These are phyloP conservation scores for Ustilaginoidea virens DNA, from an alignment of 2,329 filamentous ascomycete genomes.

Conservation along the genomic window DNA sequence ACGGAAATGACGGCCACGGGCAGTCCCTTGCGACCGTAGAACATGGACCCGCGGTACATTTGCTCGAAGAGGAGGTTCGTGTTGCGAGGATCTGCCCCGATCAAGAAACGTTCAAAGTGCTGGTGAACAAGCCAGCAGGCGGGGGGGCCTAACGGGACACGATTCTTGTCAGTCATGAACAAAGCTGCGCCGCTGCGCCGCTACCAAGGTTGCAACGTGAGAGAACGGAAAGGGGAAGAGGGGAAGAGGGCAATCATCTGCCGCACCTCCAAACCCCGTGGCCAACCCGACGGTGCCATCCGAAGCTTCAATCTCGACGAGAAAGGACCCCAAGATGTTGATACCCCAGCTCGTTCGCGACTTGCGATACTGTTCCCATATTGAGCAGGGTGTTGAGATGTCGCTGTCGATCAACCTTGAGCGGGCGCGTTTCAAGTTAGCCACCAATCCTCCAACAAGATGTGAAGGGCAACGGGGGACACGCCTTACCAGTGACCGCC, in stretches of 20 bases:
- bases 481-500: conserved; percentile 47
- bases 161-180: too few relatives aligned
- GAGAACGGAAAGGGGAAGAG: neutral
- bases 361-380: conserved; percentile 74
- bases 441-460: neutral
- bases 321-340: conserved; percentile 86
- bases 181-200: too few relatives aligned
- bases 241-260: neutral
- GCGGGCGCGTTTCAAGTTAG: too few relatives aligned
- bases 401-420: conserved; percentile 88
- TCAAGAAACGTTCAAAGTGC: conserved; percentile 83
- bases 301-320: conserved; percentile 73
- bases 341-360: conserved; percentile 91
- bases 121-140: conserved; percentile 89
- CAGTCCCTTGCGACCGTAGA: conserved; percentile 87
- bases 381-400: conserved; percentile 84
- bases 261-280: conserved; percentile 69
- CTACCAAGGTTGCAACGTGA: too few relatives aligned
- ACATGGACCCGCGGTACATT: conserved; percentile 94
- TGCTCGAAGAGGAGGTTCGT: conserved; percentile 89
- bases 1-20: conserved; percentile 86
- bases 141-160: conserved; percentile 67
- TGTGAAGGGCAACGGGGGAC: too few relatives aligned
- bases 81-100: conserved; percentile 78
- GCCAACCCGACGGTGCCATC: conserved; percentile 92